phyloP scores from a whole-genome alignment of 306 rosid species.

The Lathyrus sativus region DNA sequence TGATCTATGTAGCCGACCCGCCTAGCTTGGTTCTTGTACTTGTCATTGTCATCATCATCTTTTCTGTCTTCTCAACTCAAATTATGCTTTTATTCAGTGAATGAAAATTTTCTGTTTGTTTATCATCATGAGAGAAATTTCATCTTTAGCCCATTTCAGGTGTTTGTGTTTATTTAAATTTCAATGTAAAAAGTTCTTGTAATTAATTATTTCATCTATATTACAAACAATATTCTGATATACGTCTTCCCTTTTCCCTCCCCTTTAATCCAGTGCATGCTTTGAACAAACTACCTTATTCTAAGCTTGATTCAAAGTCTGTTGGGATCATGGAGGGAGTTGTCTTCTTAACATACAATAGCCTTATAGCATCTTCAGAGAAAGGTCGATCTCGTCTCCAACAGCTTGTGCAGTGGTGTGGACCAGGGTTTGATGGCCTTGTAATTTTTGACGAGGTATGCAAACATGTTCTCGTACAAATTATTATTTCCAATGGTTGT shows the following conservation, averaged over 20 bases:
- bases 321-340: constrained; percentile 92
- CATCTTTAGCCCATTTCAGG: constrained; percentile 19
- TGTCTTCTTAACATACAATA: constrained; percentile 87
- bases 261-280: constrained; percentile 77
- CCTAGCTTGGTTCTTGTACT: too few relatives aligned
- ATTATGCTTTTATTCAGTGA: constrained; percentile 6
- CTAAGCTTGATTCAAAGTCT: constrained; percentile 98
- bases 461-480: constrained; percentile 38
- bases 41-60: neutral
- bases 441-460: constrained; percentile 87
- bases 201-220: constrained; percentile 25
- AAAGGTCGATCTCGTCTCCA: constrained; percentile 92
- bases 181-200: constrained; percentile 8
- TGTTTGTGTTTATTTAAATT: constrained; percentile 20
- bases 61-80: constrained; percentile 7
- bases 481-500: constrained; percentile 18
- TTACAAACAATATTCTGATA: constrained; percentile 10
- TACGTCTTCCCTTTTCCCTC: constrained; percentile 23
- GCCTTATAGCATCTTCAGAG: constrained; percentile 98
- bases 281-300: constrained; percentile 97
- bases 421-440: constrained; percentile 79
- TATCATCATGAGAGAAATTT: constrained; percentile 24
- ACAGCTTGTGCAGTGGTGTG: constrained; percentile 98
- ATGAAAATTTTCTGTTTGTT: constrained; percentile 17
- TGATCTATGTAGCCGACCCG: too few relatives aligned